Conservation (phyloP, 805 yeast species). For the Suhomyces prunicola region DNA sequence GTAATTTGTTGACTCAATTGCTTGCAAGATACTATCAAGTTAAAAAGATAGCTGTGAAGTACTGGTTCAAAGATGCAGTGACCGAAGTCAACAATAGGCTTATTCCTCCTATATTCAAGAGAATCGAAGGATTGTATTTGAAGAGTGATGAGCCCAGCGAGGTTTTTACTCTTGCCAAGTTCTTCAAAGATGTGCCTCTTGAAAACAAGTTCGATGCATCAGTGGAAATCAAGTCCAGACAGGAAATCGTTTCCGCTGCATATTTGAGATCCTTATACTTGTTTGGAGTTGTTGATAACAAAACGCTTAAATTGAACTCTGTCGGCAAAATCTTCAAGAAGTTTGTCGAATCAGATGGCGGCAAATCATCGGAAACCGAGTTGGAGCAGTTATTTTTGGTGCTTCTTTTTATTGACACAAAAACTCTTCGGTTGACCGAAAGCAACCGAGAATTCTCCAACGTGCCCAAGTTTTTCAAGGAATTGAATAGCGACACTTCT, state of each 20-base stretch:
- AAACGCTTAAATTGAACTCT: constrained; percentile 41
- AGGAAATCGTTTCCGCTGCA: constrained; percentile 57
- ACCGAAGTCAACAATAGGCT: constrained; percentile 49
- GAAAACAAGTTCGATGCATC: constrained; percentile 7
- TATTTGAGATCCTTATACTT: constrained; percentile 52
- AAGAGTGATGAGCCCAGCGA: constrained; percentile 11
- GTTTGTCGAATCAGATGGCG: constrained; percentile 19
- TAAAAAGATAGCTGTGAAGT: constrained; percentile 53
- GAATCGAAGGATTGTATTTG: constrained; percentile 23
- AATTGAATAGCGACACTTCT: constrained; percentile 4
- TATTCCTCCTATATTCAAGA: constrained; percentile 50
- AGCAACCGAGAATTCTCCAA: constrained; percentile 29
- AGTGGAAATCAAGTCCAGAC: constrained; percentile 38
- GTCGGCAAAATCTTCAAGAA: constrained; percentile 51
- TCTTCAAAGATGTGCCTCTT: constrained; percentile 21
- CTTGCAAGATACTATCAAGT: constrained; percentile 84
- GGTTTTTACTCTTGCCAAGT: constrained; percentile 23
- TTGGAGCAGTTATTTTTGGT: constrained; percentile 46
- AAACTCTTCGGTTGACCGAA: constrained; percentile 40
- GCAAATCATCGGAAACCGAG: constrained; percentile 12
- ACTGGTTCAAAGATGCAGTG: constrained; percentile 50
- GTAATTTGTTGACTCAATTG: constrained; percentile 66
- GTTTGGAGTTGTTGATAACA: constrained; percentile 45
- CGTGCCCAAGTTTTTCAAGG: constrained; percentile 33
- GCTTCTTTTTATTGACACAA: constrained; percentile 40